These are phyloP conservation scores for Colletotrichum neosansevieriae DNA, from an alignment of 2,329 filamentous ascomycete genomes.

Conservation along the genomic window DNA sequence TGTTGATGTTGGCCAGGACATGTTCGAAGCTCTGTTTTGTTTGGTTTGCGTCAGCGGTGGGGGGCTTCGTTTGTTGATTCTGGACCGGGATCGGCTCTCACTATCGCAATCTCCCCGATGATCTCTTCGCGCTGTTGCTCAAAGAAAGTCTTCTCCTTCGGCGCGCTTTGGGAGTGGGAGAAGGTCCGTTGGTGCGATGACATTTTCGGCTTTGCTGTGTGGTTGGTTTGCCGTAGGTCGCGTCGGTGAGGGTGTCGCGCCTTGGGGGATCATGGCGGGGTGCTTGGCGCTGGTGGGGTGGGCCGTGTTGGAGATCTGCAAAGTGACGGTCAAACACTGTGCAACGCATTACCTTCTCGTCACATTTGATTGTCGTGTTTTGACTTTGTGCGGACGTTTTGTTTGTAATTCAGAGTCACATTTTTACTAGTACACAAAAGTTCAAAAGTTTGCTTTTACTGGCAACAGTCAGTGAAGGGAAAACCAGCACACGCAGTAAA, in stretches of 20 bases:
- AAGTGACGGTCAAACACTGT: no score
- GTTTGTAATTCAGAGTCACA: no score
- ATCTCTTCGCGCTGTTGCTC: slow-evolving; percentile 81
- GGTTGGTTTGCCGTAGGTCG: not conserved
- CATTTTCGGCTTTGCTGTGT: slow-evolving; percentile 17
- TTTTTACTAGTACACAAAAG: no score
- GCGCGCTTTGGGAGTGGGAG: slow-evolving; percentile 35
- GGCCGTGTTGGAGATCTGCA: not conserved
- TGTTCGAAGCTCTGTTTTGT: slow-evolving; percentile 78
- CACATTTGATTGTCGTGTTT: no score
- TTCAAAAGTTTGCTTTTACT: no score
- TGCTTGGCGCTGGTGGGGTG: slow-evolving; percentile 21
- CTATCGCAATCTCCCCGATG: slow-evolving; percentile 79
- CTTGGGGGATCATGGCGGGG: slow-evolving; percentile 27
- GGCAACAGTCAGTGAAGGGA: no score
- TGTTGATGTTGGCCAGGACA: slow-evolving; percentile 95
- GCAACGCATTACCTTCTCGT: no score
- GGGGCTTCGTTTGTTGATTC: not conserved
- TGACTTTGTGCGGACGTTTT: no score
- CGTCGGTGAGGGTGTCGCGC: slow-evolving; percentile 16
- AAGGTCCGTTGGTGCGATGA: slow-evolving; percentile 40
- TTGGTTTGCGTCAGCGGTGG: slow-evolving; percentile 10
- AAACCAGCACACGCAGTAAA: no score
- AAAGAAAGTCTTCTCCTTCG: slow-evolving; percentile 72
- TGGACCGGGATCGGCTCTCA: slow-evolving; percentile 47